These are phyloP conservation scores for Axilococcus clingmanii DNA, from an alignment of 139 green algal species.

Conservation along the genomic window DNA sequence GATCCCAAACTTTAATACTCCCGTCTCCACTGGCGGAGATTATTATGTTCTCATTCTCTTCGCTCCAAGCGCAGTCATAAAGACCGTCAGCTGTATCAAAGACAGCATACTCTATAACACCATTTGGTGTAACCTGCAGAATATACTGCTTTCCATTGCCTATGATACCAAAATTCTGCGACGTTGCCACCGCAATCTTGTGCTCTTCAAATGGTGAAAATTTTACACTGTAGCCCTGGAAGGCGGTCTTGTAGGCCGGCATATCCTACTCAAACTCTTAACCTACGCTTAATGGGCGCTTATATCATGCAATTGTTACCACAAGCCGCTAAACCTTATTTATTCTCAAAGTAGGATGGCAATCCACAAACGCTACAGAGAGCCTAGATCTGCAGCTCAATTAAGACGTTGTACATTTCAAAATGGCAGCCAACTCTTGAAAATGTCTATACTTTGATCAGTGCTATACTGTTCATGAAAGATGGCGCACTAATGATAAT, in stretches of 20 bases:
- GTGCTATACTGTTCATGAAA: too few species aligned
- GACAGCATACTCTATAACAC: conserved; percentile 56
- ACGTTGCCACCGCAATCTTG: conserved; percentile 79
- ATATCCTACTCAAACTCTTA: conserved; percentile 1
- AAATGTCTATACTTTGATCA: too few species aligned
- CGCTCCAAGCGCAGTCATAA: conserved; percentile 93
- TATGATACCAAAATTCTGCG: conserved; percentile 98
- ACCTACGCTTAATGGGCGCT: background rate
- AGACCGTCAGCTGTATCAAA: conserved; percentile 96
- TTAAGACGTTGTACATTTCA: too few species aligned
- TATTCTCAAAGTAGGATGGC: too few species aligned
- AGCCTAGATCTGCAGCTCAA: too few species aligned
- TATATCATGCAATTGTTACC: conserved; percentile 1
- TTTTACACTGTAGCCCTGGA: conserved; percentile 44
- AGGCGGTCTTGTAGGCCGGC: conserved; percentile 6
- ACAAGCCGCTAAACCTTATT: too few species aligned
- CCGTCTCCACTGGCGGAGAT: conserved; percentile 84
- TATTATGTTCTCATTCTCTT: conserved; percentile 93
- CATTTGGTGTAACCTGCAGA: conserved; percentile 65
- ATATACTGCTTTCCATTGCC: conserved; percentile 89
- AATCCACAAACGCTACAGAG: too few species aligned
- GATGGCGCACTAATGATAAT: too few species aligned
- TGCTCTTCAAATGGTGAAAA: conserved; percentile 85
- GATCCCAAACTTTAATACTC: conserved; percentile 87
- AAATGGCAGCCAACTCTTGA: too few species aligned